Conservation (phyloP, 257 asterid species). For the Forsythia suspensa region DNA sequence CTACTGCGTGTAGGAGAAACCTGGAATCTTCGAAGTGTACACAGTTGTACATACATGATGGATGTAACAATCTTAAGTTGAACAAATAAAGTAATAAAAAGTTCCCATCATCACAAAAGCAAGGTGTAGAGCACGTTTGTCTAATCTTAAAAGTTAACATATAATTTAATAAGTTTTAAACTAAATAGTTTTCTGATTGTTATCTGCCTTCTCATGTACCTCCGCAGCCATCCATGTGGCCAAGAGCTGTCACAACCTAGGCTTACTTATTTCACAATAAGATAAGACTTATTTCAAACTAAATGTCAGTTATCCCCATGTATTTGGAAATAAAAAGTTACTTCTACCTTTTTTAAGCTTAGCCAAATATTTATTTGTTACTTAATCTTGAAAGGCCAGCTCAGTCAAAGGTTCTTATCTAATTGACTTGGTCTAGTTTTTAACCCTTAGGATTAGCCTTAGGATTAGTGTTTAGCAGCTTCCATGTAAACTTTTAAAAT, state of each 20-base stretch:
- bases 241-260: background rate
- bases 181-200: background rate
- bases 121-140: too few species aligned
- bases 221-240: background rate
- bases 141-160: background rate
- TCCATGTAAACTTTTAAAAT: background rate
- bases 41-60: background rate
- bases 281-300: background rate
- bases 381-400: background rate
- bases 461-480: background rate
- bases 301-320: background rate
- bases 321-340: background rate
- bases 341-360: background rate
- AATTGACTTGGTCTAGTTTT: conserved; percentile 2
- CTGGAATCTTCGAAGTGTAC: background rate
- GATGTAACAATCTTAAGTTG: background rate
- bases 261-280: background rate
- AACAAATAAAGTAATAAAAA: background rate
- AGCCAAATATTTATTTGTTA: background rate
- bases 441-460: background rate
- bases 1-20: background rate
- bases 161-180: too few species aligned
- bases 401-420: background rate
- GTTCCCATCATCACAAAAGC: background rate
- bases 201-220: background rate